A percentile compares a stretch with the other conserved stretches of the same genome.
Conservation (phyloP, 345 rosid genomes). For the Hevea brasiliensis region DNA sequence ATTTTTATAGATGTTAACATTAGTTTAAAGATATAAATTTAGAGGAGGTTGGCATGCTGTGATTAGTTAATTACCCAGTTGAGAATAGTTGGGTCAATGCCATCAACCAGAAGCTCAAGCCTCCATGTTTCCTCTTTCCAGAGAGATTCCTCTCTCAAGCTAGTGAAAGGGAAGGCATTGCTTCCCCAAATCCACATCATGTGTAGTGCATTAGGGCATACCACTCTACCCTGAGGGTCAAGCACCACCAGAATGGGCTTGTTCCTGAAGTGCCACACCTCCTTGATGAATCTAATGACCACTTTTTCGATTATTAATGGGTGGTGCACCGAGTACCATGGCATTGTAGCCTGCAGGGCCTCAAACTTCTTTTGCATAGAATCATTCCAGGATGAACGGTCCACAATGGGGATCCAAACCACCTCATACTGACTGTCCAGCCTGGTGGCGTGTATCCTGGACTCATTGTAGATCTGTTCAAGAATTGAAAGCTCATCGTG, state of each 20-base stretch:
- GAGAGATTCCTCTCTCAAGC: conserved; percentile 64
- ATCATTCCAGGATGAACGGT: conserved; percentile 44
- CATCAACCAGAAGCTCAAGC: conserved; percentile 74
- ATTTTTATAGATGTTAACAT: background rate
- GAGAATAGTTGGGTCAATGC: conserved; percentile 62
- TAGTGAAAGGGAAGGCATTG: conserved; percentile 85
- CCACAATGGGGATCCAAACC: conserved; percentile 80
- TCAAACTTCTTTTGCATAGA: conserved; percentile 42
- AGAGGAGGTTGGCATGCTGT: background rate
- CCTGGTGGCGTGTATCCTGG: conserved; percentile 45
- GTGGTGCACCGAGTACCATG: conserved; percentile 71
- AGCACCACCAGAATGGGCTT: conserved; percentile 83
- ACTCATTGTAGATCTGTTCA: conserved; percentile 74
- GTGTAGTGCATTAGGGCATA: conserved; percentile 77
- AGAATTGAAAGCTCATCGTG: conserved; percentile 65
- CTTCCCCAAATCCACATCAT: conserved; percentile 99
- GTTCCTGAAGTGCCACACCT: conserved; percentile 80
- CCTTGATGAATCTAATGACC: conserved; percentile 61
- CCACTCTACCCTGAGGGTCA: conserved; percentile 81
- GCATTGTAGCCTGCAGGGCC: conserved; percentile 52
- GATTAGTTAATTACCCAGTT: conserved; percentile 52
- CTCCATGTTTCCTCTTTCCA: conserved; percentile 75
- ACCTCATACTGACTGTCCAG: conserved; percentile 63
- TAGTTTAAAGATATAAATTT: too few relatives aligned
- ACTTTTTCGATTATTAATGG: conserved; percentile 57